phyloP scores from a whole-genome alignment of 169 alveolate genomes.

The Cyclospora cayetanensis region DNA sequence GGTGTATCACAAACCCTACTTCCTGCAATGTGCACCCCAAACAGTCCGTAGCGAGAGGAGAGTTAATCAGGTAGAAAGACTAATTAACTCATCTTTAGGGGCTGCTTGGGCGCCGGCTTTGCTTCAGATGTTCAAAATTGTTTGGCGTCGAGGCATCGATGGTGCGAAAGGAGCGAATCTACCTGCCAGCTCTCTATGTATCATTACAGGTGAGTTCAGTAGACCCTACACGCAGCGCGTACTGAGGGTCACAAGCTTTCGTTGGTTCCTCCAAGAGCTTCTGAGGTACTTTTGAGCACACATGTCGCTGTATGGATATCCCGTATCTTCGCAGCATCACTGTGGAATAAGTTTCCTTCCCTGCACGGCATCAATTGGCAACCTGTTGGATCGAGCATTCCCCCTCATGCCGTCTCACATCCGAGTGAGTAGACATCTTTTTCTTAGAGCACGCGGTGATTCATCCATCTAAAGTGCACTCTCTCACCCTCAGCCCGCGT shows the following conservation, averaged over 20 bases:
- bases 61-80: neutral
- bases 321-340: constrained; percentile 59
- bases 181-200: constrained; percentile 58
- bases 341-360: constrained; percentile 67
- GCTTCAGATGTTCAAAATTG: constrained; percentile 30
- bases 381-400: constrained; percentile 30
- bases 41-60: neutral
- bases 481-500: neutral
- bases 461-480: neutral
- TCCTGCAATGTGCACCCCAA: neutral
- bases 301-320: neutral
- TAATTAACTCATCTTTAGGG: neutral
- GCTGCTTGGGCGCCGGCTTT: neutral
- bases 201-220: constrained; percentile 37
- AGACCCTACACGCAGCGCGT: neutral
- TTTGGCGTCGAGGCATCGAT: constrained; percentile 60
- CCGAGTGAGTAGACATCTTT: constrained; percentile 11
- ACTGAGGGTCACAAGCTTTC: neutral
- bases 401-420: constrained; percentile 70
- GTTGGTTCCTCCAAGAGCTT: neutral
- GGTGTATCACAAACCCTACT: neutral
- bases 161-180: constrained; percentile 19
- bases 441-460: neutral
- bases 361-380: constrained; percentile 44
- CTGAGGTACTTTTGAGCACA: neutral